phyloP scores from a whole-genome alignment of 208 protist species.

The Trypanosomatidae sp. region DNA sequence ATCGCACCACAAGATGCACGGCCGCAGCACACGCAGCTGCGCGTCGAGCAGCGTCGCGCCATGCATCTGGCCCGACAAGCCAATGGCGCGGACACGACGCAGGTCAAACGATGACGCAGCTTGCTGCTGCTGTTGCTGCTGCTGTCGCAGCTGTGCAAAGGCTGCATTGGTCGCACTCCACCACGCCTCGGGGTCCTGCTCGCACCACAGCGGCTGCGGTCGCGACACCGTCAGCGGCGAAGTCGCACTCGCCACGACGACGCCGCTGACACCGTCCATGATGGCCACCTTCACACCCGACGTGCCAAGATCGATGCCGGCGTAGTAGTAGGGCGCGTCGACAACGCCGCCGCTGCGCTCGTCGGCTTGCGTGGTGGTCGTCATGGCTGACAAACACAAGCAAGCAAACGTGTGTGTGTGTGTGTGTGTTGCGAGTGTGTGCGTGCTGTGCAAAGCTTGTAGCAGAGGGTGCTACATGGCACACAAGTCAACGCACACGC shows the following conservation, averaged over 20 bases:
- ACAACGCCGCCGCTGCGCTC: no score
- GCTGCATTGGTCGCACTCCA: constrained; percentile 41
- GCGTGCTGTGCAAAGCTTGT: no score
- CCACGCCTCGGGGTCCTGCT: constrained; percentile 48
- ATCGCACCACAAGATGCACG: constrained; percentile 75
- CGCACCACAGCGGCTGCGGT: constrained; percentile 55
- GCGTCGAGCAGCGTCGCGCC: constrained; percentile 53
- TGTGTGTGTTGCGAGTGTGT: no score
- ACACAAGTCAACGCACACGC: no score
- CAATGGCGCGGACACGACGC: constrained; percentile 27
- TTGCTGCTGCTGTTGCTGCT: no score
- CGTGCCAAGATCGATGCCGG: constrained; percentile 57
- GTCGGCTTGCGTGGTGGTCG: no score
- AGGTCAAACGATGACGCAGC: no score
- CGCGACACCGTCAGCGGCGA: constrained; percentile 26
- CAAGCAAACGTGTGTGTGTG: no score
- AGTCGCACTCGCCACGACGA: constrained; percentile 39
- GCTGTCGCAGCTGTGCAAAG: constrained; percentile 28
- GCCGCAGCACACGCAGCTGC: constrained; percentile 33
- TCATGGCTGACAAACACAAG: no score
- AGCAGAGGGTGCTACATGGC: no score
- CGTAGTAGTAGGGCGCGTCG: no score
- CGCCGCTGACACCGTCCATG: constrained; percentile 26
- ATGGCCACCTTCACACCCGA: constrained; percentile 61
- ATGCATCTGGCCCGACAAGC: constrained; percentile 65